Conservation (phyloP, 2,329 filamentous ascomycete genomes). For the Cryphonectria parasitica region DNA sequence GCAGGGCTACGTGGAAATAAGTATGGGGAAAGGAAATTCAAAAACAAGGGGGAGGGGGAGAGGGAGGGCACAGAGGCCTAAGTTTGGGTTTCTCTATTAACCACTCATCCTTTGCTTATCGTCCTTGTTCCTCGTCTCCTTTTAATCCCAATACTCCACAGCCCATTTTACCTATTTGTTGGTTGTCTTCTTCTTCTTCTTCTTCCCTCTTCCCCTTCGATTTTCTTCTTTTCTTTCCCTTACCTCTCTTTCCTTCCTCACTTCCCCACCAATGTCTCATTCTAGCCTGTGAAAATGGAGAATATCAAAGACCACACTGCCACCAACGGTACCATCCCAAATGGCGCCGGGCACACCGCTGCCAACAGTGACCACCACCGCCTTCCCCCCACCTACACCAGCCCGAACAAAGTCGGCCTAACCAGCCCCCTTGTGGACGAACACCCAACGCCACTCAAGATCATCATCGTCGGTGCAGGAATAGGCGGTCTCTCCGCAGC, state of each 20-base stretch:
- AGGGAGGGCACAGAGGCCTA: no score
- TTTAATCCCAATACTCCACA: not conserved
- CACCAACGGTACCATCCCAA: not conserved
- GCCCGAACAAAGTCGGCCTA: constrained; percentile 21
- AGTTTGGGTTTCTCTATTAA: not conserved
- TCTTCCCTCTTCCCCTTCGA: not conserved
- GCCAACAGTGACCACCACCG: not conserved
- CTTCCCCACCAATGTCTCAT: not conserved
- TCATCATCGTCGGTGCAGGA: constrained; percentile 45
- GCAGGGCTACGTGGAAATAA: not conserved
- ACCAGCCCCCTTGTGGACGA: constrained; percentile 23
- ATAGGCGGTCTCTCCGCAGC: constrained; percentile 58
- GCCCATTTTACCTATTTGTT: not conserved
- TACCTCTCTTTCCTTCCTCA: not conserved
- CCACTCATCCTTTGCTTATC: not conserved
- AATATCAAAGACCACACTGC: not conserved
- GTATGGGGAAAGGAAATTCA: not conserved
- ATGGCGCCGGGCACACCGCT: not conserved
- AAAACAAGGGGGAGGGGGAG: not conserved
- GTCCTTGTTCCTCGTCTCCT: not conserved
- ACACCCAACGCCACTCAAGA: constrained; percentile 30
- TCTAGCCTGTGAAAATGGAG: not conserved
- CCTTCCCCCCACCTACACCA: not conserved
- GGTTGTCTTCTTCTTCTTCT: not conserved
- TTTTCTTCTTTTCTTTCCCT: not conserved